These are phyloP conservation scores for Phytopythium sindhum DNA, from an alignment of 352 stramenopile species.

Conservation along the genomic window DNA sequence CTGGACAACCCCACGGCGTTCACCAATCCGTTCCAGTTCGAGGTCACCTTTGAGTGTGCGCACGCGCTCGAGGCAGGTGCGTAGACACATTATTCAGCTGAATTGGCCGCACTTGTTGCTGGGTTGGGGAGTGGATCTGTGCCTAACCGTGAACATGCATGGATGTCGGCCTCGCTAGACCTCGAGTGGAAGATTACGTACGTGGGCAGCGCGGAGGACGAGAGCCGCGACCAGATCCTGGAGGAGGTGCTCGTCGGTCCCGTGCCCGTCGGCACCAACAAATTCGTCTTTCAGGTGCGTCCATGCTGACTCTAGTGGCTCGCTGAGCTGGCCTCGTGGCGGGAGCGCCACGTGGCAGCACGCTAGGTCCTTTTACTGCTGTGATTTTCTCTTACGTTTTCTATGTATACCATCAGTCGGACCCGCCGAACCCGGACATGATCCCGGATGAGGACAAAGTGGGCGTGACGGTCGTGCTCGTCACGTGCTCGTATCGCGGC, in stretches of 20 bases:
- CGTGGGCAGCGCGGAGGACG: slow-evolving; percentile 96
- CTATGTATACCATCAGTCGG: slow-evolving; percentile 60
- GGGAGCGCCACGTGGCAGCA: not conserved
- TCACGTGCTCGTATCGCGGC: slow-evolving; percentile 97
- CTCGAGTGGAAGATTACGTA: slow-evolving; percentile 99
- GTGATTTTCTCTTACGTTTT: not conserved
- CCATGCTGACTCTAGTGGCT: not conserved
- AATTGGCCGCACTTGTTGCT: not conserved
- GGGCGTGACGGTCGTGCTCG: slow-evolving; percentile 98
- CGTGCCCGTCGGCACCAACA: slow-evolving; percentile 97
- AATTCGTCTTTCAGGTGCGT: slow-evolving; percentile 94
- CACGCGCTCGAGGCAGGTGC: slow-evolving; percentile 93
- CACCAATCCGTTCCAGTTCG: slow-evolving; percentile 99
- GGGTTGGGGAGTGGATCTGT: not conserved
- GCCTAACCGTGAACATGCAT: slow-evolving; percentile 6
- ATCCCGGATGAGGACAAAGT: slow-evolving; percentile 96
- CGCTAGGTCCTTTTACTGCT: not conserved
- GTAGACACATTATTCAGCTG: slow-evolving; percentile 6
- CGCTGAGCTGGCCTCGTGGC: not conserved
- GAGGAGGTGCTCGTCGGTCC: slow-evolving; percentile 98
- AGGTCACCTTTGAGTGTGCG: slow-evolving; percentile 99
- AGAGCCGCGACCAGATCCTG: slow-evolving; percentile 95
- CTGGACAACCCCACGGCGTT: slow-evolving; percentile 98
- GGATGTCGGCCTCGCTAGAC: slow-evolving; percentile 58
- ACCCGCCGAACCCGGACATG: slow-evolving; percentile 88